Conservation (phyloP, 2,329 filamentous ascomycete genomes). For the Elsinoe ampelina region DNA sequence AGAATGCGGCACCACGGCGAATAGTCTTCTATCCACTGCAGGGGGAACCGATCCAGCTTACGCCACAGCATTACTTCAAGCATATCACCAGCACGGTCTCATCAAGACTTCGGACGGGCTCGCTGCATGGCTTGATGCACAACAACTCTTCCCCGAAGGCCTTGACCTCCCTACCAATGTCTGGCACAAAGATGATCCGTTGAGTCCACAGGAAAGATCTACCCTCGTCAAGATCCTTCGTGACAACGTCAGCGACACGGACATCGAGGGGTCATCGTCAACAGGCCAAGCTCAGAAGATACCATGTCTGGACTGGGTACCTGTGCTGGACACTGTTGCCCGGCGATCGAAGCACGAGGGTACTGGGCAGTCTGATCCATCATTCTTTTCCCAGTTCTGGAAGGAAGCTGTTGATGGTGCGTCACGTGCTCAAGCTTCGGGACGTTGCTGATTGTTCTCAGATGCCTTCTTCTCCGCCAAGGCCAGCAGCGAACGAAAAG, state of each 20-base stretch:
- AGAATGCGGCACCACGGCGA: conserved; percentile 66
- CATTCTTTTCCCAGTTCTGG: conserved; percentile 70
- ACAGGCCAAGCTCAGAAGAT: conserved; percentile 71
- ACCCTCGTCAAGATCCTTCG: conserved; percentile 69
- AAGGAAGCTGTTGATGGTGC: conserved; percentile 73
- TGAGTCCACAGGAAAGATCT: conserved; percentile 58
- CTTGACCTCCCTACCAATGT: conserved; percentile 58
- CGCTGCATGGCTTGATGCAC: conserved; percentile 72
- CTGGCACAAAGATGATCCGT: conserved; percentile 65
- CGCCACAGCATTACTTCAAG: conserved; percentile 19
- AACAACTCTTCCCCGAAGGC: conserved; percentile 50
- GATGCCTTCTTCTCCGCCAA: conserved; percentile 74
- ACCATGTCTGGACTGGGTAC: conserved; percentile 79
- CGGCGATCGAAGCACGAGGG: conserved; percentile 21
- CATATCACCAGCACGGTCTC: conserved; percentile 43
- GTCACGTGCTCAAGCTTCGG: background rate
- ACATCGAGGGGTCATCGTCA: conserved; percentile 31
- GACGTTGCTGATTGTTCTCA: conserved; percentile 29
- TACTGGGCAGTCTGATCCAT: conserved; percentile 6
- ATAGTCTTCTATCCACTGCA: conserved; percentile 47
- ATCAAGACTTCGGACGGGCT: conserved; percentile 80
- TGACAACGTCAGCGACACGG: conserved; percentile 52
- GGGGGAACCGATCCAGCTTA: conserved; percentile 24
- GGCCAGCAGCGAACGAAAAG: conserved; percentile 81
- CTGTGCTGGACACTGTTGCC: conserved; percentile 50